Evolutionary conservation across 2,329 filamentous ascomycete genomes (phyloP).

Genomic region (Helotiales sp.): DNA sequence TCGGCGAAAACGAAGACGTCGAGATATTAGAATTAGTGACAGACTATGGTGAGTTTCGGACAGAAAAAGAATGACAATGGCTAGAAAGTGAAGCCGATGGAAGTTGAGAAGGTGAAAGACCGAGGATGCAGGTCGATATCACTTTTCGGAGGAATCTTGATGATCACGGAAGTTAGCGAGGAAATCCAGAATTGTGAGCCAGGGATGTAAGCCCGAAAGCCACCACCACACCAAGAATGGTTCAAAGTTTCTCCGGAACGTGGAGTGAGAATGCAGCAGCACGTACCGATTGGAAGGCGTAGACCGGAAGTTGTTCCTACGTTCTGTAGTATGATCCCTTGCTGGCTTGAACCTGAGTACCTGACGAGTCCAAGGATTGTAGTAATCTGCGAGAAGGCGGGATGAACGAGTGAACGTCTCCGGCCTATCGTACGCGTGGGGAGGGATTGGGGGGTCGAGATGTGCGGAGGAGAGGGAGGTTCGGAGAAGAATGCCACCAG

Average conservation of each 20-base stretch:
- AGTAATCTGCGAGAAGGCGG: slow-evolving; percentile 35
- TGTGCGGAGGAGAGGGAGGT: slow-evolving; percentile 16
- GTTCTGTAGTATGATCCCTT: slow-evolving; percentile 31
- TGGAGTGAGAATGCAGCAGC: slow-evolving; percentile 30
- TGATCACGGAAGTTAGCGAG: slow-evolving; percentile 24
- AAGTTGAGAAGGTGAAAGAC: slow-evolving; percentile 31
- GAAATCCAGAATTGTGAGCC: slow-evolving; percentile 1
- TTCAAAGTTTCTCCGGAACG: neutral
- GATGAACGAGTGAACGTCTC: slow-evolving; percentile 48
- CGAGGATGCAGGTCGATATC: slow-evolving; percentile 32
- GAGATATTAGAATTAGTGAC: slow-evolving; percentile 43
- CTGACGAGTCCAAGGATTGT: slow-evolving; percentile 29
- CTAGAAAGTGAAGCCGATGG: slow-evolving; percentile 34
- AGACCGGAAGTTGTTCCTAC: slow-evolving; percentile 23
- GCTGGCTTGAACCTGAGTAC: slow-evolving; percentile 26
- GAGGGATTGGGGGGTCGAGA: slow-evolving; percentile 32
- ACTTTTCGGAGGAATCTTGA: slow-evolving; percentile 35
- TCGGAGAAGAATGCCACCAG: slow-evolving; percentile 37
- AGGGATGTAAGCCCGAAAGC: slow-evolving; percentile 12
- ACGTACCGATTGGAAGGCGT: slow-evolving; percentile 30
- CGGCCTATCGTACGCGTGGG: slow-evolving; percentile 37
- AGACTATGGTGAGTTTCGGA: slow-evolving; percentile 35
- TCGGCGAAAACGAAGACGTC: slow-evolving; percentile 25
- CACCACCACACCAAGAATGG: slow-evolving; percentile 4
- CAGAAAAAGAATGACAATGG: slow-evolving; percentile 42